These are phyloP conservation scores for Plasmopara muralis DNA, from an alignment of 352 stramenopile species.

Conservation along the genomic window DNA sequence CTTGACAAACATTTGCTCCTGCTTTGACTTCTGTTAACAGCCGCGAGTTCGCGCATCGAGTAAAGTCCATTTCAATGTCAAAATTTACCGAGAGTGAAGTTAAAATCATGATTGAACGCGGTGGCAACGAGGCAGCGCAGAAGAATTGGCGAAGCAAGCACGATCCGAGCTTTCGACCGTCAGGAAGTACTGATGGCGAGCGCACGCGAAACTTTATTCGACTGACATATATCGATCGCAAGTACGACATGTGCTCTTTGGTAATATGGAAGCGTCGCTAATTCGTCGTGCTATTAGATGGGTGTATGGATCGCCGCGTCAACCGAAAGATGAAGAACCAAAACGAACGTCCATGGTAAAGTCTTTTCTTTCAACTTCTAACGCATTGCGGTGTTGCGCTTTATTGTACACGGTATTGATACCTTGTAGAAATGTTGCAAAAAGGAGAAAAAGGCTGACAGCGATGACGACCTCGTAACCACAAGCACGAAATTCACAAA, in stretches of 20 bases:
- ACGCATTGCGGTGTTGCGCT: no score
- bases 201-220: constrained; percentile 87
- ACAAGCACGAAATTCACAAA: constrained; percentile 23
- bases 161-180: constrained; percentile 71
- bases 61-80: constrained; percentile 93
- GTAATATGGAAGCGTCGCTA: neutral
- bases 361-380: no score
- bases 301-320: constrained; percentile 68
- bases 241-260: constrained; percentile 31
- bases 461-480: constrained; percentile 48
- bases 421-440: constrained; percentile 34
- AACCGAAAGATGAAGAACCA: constrained; percentile 37
- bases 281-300: constrained; percentile 31
- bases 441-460: constrained; percentile 35
- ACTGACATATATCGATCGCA: constrained; percentile 82
- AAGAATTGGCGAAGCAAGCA: constrained; percentile 83
- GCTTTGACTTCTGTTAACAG: constrained; percentile 20
- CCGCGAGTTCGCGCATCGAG: constrained; percentile 88
- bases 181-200: constrained; percentile 65
- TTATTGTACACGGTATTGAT: neutral
- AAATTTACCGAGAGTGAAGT: constrained; percentile 91
- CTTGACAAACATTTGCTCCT: neutral
- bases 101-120: constrained; percentile 82
- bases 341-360: constrained; percentile 29
- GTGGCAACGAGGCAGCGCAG: constrained; percentile 84